Percentiles rank a stretch among this genome's conserved stretches.
Evolutionary conservation across 2,329 filamentous ascomycete genomes (phyloP).

Genomic region (Ceratocystis harringtonii): DNA sequence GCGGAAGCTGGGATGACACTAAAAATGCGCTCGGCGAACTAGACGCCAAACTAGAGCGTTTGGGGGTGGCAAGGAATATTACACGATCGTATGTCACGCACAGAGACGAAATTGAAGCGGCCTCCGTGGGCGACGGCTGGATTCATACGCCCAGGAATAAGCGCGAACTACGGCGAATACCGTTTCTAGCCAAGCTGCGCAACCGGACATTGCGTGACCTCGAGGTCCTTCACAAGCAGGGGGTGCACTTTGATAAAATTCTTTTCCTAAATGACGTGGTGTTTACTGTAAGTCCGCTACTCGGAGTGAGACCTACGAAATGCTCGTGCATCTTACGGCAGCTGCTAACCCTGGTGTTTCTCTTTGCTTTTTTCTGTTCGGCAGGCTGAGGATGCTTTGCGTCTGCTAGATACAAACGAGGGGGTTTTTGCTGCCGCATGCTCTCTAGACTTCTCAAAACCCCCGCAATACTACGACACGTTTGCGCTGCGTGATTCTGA

Average conservation of each 20-base stretch:
- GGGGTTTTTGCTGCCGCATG: constrained; percentile 48
- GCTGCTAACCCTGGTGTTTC: not conserved
- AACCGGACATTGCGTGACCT: constrained; percentile 50
- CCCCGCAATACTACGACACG: constrained; percentile 44
- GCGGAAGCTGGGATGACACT: constrained; percentile 53
- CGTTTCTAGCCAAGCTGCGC: constrained; percentile 48
- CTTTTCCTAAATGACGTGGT: constrained; percentile 50
- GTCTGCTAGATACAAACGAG: constrained; percentile 40
- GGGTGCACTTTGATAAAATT: constrained; percentile 41
- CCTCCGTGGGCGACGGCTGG: constrained; percentile 41
- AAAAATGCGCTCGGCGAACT: constrained; percentile 45
- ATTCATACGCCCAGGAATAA: constrained; percentile 40
- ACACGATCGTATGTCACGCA: constrained; percentile 45
- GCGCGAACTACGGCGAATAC: constrained; percentile 48
- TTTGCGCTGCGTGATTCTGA: constrained; percentile 43
- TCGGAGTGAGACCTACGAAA: too few relatives aligned
- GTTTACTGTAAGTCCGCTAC: constrained; percentile 33
- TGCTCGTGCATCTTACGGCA: not conserved
- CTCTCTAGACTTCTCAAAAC: constrained; percentile 42
- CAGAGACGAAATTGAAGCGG: constrained; percentile 35
- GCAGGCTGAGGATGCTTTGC: constrained; percentile 40
- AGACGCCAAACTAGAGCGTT: constrained; percentile 35
- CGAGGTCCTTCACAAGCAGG: constrained; percentile 33
- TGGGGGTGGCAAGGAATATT: constrained; percentile 40
- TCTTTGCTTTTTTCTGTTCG: not conserved